These are phyloP conservation scores for Astragalus membranaceus DNA, from an alignment of 306 rosid genomes.

Conservation along the genomic window DNA sequence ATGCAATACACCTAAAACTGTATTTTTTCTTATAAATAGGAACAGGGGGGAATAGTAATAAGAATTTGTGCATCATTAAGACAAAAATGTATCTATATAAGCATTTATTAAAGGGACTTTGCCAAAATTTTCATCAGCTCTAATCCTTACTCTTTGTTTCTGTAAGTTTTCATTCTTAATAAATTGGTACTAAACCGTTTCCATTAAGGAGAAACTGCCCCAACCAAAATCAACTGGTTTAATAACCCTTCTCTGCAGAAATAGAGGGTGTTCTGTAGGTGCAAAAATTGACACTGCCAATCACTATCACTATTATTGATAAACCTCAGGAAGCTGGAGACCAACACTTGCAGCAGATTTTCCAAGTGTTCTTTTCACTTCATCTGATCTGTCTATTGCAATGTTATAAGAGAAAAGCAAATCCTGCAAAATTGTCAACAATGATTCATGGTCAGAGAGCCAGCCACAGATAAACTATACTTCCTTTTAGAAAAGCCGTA, in stretches of 20 bases:
- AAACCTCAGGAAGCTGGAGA: slow-evolving; percentile 77
- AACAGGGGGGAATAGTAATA: too few species aligned
- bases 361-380: slow-evolving; percentile 70
- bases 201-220: slow-evolving; percentile 4
- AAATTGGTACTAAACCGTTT: not conserved
- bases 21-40: too few species aligned
- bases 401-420: slow-evolving; percentile 83
- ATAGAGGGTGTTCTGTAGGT: not conserved
- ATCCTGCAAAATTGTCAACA: slow-evolving; percentile 49
- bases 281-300: not conserved
- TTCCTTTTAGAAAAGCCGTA: not conserved
- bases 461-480: not conserved
- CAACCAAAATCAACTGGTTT: slow-evolving; percentile 1
- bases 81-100: not conserved
- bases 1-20: too few species aligned
- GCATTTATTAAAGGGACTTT: not conserved
- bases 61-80: not conserved
- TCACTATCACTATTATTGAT: slow-evolving; percentile 48
- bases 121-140: not conserved
- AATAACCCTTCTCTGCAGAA: not conserved
- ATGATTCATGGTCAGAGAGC: not conserved
- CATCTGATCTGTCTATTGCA: slow-evolving; percentile 80
- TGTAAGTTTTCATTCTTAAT: not conserved
- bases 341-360: slow-evolving; percentile 96
- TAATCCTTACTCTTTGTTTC: not conserved